These are phyloP conservation scores for Asterionellopsis glacialis DNA, from an alignment of 108 stramenopile species.

Conservation along the genomic window DNA sequence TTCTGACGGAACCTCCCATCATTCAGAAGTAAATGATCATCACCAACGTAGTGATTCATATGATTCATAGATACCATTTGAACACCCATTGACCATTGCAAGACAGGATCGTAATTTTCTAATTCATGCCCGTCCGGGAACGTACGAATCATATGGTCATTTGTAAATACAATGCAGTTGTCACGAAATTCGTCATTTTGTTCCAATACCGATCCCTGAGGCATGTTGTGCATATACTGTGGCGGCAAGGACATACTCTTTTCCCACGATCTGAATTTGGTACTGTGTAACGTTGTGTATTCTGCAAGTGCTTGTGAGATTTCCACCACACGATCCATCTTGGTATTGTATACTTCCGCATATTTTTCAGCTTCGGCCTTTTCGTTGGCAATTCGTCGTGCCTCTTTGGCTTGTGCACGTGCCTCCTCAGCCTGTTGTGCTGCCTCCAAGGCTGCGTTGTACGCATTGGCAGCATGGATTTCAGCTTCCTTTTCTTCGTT, in stretches of 20 bases:
- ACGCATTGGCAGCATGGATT: conserved; percentile 49
- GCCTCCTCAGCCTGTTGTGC: conserved; percentile 35
- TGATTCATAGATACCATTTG: conserved; percentile 92
- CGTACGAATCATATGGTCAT: conserved; percentile 66
- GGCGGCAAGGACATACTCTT: conserved; percentile 54
- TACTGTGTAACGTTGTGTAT: conserved; percentile 55
- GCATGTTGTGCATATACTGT: conserved; percentile 61
- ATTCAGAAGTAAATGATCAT: conserved; percentile 78
- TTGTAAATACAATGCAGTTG: conserved; percentile 53
- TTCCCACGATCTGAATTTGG: conserved; percentile 52
- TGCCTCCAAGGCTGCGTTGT: conserved; percentile 40
- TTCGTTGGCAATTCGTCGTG: conserved; percentile 36
- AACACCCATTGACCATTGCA: conserved; percentile 84
- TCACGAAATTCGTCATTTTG: conserved; percentile 27
- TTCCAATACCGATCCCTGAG: conserved; percentile 37
- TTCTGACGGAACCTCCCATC: conserved; percentile 90
- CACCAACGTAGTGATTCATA: conserved; percentile 81
- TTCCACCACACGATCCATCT: conserved; percentile 37
- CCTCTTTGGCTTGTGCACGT: conserved; percentile 15
- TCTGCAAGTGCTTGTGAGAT: conserved; percentile 52
- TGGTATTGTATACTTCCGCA: conserved; percentile 66
- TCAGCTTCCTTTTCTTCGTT: conserved; percentile 43
- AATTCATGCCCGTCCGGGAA: conserved; percentile 68
- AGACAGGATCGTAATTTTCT: conserved; percentile 81
- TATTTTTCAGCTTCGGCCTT: conserved; percentile 41